These are phyloP conservation scores for Aphanomyces invadans DNA, from an alignment of 352 stramenopile genomes.

Conservation along the genomic window DNA sequence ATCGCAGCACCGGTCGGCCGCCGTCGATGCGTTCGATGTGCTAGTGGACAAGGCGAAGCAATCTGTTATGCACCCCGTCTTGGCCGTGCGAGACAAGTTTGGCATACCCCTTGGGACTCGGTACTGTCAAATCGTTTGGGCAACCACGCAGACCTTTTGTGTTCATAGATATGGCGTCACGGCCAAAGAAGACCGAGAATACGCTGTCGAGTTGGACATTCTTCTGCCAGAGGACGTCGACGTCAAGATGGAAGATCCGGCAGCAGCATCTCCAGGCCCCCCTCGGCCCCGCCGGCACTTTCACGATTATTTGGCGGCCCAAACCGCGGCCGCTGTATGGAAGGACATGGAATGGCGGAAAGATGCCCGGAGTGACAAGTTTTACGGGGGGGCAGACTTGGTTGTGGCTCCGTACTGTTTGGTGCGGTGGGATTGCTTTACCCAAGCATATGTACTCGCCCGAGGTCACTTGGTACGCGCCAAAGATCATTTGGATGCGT, in stretches of 20 bases:
- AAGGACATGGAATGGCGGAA: slow-evolving; percentile 25
- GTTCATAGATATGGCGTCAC: slow-evolving; percentile 42
- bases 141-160: too few relatives aligned
- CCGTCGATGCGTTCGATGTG: slow-evolving; percentile 39
- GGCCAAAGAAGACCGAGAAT: slow-evolving; percentile 48
- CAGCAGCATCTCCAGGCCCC: neutral
- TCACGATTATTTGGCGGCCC: neutral
- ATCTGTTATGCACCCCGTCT: slow-evolving; percentile 45
- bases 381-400: slow-evolving; percentile 11
- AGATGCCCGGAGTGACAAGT: neutral
- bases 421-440: slow-evolving; percentile 24
- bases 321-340: neutral
- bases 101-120: slow-evolving; percentile 4
- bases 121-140: neutral
- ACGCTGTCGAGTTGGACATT: slow-evolving; percentile 49
- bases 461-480: neutral
- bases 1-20: slow-evolving; percentile 44
- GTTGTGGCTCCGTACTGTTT: neutral
- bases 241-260: slow-evolving; percentile 1
- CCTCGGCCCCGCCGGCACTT: neutral
- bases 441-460: slow-evolving; percentile 3
- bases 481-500: slow-evolving; percentile 5
- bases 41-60: slow-evolving; percentile 36
- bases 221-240: slow-evolving; percentile 12
- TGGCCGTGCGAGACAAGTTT: slow-evolving; percentile 35